Evolutionary conservation across 441 rosid genomes (phyloP), one percentile per base, ranked within the genome.

Genomic region (Euphorbia corollata): DNA sequence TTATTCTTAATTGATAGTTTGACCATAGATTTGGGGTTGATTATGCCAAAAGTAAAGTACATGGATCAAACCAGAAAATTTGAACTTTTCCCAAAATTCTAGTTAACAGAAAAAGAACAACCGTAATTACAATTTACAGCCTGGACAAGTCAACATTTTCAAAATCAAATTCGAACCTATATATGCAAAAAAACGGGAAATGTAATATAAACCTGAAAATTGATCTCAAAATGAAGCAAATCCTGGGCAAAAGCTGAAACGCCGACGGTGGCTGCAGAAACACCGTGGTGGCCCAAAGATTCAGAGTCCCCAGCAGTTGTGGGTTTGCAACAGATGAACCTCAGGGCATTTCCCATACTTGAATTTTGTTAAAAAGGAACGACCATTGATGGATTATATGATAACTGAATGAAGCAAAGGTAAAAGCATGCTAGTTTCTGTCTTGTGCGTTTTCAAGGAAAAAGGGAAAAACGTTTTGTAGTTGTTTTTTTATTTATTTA

Each of bases 181-280:
- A 6, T n/a, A 10, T 47, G 38, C 32, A 27, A 1, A 27, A 27
- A 27, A 27, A 27, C 32, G 2, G 32, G 32, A 27, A 27, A 27
- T 27, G n/a, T n/a, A n/a, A n/a, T n/a, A 22, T 47, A 62, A 64
- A 90, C 97, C 87, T 85, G 82, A 23, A 90, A 86, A 74, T 82
- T 84, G 84, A 74, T 81, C 61, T 88, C 94, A 74, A 88, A 90
- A 78, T 83, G 82, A 68, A 81, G 75, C 66, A 92, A 75, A 80
- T 93, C 96, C 43, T 73, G 89, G 74, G 91, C 87, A 16, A 92
- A 84, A 73, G 87, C 91, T 18, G 94, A 87, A 71, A 88, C 89
- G 15, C 92, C 92, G 13, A 68, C 86, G 61, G 86, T 78, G 53
- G 83, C 64, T 4, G 89, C 68, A 53, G 95, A 84, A 71, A 82